Percentiles rank a stretch among this genome's conserved stretches.
phyloP scores from a whole-genome alignment of 768 basidiomycete species.

The Leccinum subtestaceum region DNA sequence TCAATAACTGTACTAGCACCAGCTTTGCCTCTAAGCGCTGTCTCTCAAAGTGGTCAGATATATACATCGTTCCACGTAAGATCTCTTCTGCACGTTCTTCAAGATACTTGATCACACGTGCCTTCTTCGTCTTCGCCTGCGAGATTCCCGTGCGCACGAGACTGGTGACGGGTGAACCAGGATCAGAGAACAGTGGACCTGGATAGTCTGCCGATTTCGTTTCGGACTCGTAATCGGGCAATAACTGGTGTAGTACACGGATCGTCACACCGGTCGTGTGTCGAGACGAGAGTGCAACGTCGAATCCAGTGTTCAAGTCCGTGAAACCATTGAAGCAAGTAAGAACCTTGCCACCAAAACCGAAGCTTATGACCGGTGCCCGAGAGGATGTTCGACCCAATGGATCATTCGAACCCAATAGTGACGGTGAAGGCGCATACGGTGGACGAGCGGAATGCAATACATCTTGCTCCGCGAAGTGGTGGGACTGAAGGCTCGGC shows the following conservation, averaged over 20 bases:
- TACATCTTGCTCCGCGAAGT: conserved; percentile 25
- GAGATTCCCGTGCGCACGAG: conserved; percentile 63
- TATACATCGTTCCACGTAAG: conserved; percentile 70
- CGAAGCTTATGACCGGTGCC: conserved; percentile 83
- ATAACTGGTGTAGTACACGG: conserved; percentile 61
- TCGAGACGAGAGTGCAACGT: conserved; percentile 71
- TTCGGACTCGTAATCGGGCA: conserved; percentile 64
- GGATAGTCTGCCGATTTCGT: conserved; percentile 63
- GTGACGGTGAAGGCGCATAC: conserved; percentile 84
- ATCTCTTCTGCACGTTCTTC: conserved; percentile 74
- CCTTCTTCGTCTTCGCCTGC: conserved; percentile 81
- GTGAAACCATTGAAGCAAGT: conserved; percentile 81
- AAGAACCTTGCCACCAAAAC: conserved; percentile 89
- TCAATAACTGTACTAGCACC: conserved; percentile 68
- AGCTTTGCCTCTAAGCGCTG: conserved; percentile 73
- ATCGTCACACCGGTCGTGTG: conserved; percentile 69
- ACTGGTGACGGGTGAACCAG: conserved; percentile 58
- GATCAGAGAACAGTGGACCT: conserved; percentile 83
- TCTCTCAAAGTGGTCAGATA: conserved; percentile 51
- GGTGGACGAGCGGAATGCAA: conserved; percentile 44
- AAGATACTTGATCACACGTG: conserved; percentile 73
- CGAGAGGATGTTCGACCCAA: conserved; percentile 68
- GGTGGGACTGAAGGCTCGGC: conserved; percentile 16
- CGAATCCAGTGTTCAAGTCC: conserved; percentile 68
- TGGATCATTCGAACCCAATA: conserved; percentile 80